These are phyloP conservation scores for Trametes cubensis DNA, from an alignment of 768 basidiomycete species.

Conservation along the genomic window DNA sequence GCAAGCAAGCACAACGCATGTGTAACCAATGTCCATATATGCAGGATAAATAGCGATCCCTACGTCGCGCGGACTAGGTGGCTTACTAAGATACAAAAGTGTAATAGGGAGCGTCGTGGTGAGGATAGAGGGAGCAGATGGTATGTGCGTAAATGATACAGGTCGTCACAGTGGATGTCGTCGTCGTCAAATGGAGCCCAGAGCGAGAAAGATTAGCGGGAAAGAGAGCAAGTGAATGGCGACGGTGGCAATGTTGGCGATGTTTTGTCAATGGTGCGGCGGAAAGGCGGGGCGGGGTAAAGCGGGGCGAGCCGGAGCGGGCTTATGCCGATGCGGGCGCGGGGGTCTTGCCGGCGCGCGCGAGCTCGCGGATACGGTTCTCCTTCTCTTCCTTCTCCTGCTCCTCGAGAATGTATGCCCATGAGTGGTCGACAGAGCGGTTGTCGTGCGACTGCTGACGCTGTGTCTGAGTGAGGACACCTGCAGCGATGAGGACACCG, in stretches of 20 bases:
- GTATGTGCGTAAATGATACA: slow-evolving; percentile 18
- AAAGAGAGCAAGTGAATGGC: neutral
- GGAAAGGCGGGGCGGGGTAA: no score
- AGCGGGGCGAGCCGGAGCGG: no score
- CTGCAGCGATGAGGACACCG: slow-evolving; percentile 71
- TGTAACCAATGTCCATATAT: no score
- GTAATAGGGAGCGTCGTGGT: slow-evolving; percentile 5
- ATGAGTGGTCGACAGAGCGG: slow-evolving; percentile 32
- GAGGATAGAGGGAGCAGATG: slow-evolving; percentile 1
- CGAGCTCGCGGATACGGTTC: slow-evolving; percentile 6
- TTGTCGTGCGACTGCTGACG: slow-evolving; percentile 24
- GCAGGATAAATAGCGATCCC: neutral
- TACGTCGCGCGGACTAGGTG: neutral
- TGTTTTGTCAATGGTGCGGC: no score
- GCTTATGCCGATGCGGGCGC: neutral
- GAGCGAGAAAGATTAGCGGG: neutral
- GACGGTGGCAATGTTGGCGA: no score
- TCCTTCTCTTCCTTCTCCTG: slow-evolving; percentile 25
- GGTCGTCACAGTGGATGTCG: neutral
- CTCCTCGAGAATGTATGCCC: slow-evolving; percentile 31
- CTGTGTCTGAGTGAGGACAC: slow-evolving; percentile 50
- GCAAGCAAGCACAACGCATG: no score
- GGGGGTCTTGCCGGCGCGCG: slow-evolving; percentile 5
- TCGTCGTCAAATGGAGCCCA: neutral
- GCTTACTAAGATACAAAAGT: slow-evolving; percentile 5